Conservation (phyloP, 163 green algal species). For the Chloromonas sp. region DNA sequence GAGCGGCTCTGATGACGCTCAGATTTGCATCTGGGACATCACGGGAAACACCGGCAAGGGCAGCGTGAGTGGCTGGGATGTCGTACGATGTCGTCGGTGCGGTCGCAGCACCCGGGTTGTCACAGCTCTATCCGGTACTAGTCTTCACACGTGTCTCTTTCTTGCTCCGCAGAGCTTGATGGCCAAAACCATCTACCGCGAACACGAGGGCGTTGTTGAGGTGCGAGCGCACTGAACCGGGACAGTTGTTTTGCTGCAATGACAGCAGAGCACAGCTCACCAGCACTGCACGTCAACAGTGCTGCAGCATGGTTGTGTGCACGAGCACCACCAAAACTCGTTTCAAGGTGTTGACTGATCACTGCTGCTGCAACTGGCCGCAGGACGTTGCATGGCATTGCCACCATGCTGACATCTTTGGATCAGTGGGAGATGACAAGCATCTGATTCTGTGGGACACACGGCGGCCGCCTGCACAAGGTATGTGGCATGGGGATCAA, state of each 20-base stretch:
- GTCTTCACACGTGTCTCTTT: too few relatives aligned
- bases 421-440: conserved; percentile 93
- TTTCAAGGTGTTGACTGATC: too few relatives aligned
- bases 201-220: conserved; percentile 82
- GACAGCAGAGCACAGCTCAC: not conserved
- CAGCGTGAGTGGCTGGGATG: conserved; percentile 11
- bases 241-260: not conserved
- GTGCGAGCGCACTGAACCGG: conserved; percentile 18
- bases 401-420: conserved; percentile 87
- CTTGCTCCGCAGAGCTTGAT: conserved; percentile 28
- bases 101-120: not conserved
- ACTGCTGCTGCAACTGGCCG: not conserved
- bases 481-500: conserved; percentile 11
- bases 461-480: conserved; percentile 41
- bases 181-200: conserved; percentile 71
- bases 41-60: conserved; percentile 16
- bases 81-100: not conserved
- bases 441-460: conserved; percentile 95
- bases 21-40: conserved; percentile 99
- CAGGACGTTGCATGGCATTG: conserved; percentile 97
- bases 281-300: too few relatives aligned
- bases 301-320: too few relatives aligned
- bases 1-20: conserved; percentile 89
- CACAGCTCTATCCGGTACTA: too few relatives aligned
- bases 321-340: too few relatives aligned